Evolutionary conservation across 2,329 filamentous ascomycete species (phyloP).

Genomic region (Corinectria fuckeliana): DNA sequence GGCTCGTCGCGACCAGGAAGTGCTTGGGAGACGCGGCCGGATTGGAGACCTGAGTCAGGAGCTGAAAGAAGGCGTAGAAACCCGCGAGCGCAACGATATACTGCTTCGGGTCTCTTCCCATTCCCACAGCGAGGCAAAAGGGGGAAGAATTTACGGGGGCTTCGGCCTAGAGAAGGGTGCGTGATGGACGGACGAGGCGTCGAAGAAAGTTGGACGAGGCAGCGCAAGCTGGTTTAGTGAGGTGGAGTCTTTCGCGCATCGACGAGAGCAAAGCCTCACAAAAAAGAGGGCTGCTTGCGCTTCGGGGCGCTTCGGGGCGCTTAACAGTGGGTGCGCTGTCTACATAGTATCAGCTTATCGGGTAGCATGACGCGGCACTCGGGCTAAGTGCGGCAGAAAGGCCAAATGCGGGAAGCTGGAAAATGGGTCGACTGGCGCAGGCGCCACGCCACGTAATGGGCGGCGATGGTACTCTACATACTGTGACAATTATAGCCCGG

Average conservation of each 20-base stretch:
- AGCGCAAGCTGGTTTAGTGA: conserved; percentile 13
- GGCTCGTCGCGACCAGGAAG: conserved; percentile 35
- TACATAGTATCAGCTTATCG: conserved; percentile 5
- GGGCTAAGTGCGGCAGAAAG: conserved; percentile 11
- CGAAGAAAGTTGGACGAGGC: conserved; percentile 13
- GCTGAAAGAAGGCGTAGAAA: conserved; percentile 47
- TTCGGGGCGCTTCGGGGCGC: conserved; percentile 13
- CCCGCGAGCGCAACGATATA: conserved; percentile 43
- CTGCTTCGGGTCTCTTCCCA: conserved; percentile 49
- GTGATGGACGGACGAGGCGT: conserved; percentile 8
- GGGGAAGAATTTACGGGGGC: neutral
- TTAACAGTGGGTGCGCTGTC: no score
- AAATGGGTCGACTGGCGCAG: neutral
- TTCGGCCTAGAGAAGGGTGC: neutral
- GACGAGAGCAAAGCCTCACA: conserved; percentile 7
- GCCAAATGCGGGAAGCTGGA: neutral
- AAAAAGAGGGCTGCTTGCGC: neutral
- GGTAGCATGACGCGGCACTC: neutral
- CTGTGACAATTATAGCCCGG: conserved; percentile 1
- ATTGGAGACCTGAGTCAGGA: conserved; percentile 44
- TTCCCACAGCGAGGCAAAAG: conserved; percentile 31
- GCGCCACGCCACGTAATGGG: conserved; percentile 11
- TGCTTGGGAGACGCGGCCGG: conserved; percentile 38
- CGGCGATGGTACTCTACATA: neutral
- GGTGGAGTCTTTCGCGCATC: conserved; percentile 18